phyloP scores from a whole-genome alignment of 164 flowering plant genomes.

The Macadamia integrifolia region DNA sequence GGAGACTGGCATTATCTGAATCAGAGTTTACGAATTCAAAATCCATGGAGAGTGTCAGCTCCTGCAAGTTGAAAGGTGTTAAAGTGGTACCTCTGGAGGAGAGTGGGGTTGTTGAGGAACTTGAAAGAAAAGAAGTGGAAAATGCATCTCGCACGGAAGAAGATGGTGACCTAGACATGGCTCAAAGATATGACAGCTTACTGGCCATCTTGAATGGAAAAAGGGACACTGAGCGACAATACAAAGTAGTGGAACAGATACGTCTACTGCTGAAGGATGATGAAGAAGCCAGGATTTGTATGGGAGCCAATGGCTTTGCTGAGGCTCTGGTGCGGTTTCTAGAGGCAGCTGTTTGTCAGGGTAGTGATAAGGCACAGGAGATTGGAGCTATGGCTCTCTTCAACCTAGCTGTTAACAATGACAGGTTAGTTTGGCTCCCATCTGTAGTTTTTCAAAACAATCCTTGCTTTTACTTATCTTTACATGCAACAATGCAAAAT shows the following conservation, averaged over 20 bases:
- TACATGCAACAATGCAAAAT: too few relatives aligned
- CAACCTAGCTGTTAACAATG: constrained; percentile 92
- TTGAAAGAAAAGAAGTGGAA: constrained; percentile 34
- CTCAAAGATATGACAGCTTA: constrained; percentile 48
- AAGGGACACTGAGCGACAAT: constrained; percentile 37
- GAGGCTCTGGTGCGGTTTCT: constrained; percentile 71
- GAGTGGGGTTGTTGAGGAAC: constrained; percentile 46
- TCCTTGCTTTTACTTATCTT: too few relatives aligned
- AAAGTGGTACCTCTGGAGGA: constrained; percentile 80
- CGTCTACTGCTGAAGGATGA: constrained; percentile 83
- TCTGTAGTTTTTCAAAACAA: too few relatives aligned
- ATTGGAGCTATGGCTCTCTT: constrained; percentile 95
- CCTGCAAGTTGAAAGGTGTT: constrained; percentile 59
- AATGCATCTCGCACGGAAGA: constrained; percentile 29
- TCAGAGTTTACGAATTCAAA: constrained; percentile 55
- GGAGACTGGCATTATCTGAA: constrained; percentile 82
- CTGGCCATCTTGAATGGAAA: constrained; percentile 45
- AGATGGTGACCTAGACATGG: constrained; percentile 29
- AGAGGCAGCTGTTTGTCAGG: constrained; percentile 42
- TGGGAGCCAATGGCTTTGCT: constrained; percentile 94
- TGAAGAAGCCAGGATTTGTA: constrained; percentile 75
- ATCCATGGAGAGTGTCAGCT: constrained; percentile 42
- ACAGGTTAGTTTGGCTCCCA: constrained; percentile 49
- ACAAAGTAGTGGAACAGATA: constrained; percentile 67
- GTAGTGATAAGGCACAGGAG: constrained; percentile 61